These are phyloP conservation scores for Blastobotrys illinoisensis DNA, from an alignment of 1,139 yeast species.

Conservation along the genomic window DNA sequence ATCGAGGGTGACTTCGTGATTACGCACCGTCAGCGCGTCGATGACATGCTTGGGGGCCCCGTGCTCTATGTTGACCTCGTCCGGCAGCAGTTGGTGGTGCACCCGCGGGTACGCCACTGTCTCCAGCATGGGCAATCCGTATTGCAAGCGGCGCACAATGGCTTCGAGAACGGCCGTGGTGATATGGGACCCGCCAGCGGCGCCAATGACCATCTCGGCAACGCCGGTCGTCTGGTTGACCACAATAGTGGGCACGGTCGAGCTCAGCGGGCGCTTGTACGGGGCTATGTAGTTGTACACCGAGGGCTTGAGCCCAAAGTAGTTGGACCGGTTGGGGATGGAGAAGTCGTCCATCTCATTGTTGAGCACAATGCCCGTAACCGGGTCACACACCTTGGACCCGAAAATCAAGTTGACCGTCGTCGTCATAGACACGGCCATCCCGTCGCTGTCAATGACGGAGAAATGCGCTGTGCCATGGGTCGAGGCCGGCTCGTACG, in stretches of 20 bases:
- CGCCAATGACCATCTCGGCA: conserved; percentile 73
- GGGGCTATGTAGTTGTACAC: conserved; percentile 72
- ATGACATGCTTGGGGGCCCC: conserved; percentile 36
- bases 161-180: conserved; percentile 83
- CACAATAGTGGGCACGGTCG: conserved; percentile 72
- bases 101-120: conserved; percentile 72
- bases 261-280: conserved; percentile 75
- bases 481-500: conserved; percentile 66
- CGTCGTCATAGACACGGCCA: conserved; percentile 83
- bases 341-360: conserved; percentile 96
- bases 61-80: conserved; percentile 56
- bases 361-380: conserved; percentile 78
- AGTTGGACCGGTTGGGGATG: conserved; percentile 60
- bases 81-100: conserved; percentile 88
- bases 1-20: conserved; percentile 36
- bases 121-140: conserved; percentile 54
- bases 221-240: conserved; percentile 42
- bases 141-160: conserved; percentile 57
- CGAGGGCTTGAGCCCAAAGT: conserved; percentile 78
- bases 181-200: conserved; percentile 92
- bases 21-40: conserved; percentile 34
- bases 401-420: conserved; percentile 88
- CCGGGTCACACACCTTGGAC: conserved; percentile 69
- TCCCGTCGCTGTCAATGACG: conserved; percentile 58
- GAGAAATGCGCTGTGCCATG: conserved; percentile 89